Evolutionary conservation across 495 filamentous ascomycete genomes (phyloP).

Genomic region (Lichina pygmaea): DNA sequence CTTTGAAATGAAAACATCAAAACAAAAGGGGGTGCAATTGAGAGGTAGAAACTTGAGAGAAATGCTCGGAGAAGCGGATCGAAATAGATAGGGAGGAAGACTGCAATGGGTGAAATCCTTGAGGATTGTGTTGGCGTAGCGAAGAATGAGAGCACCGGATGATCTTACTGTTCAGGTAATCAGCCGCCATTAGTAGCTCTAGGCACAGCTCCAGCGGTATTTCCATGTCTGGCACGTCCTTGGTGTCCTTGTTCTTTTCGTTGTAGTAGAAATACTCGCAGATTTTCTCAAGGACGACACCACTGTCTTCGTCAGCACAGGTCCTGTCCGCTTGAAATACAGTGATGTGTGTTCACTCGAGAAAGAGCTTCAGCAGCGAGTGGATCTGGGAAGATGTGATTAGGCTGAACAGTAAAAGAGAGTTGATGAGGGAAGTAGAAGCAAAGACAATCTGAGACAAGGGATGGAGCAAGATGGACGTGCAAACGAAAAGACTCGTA

Average conservation of each 20-base stretch:
- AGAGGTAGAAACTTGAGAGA: too few species aligned
- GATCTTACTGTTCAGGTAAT: constrained; percentile 33
- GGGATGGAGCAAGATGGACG: background rate
- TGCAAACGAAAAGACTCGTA: constrained; percentile 14
- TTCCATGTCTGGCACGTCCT: constrained; percentile 79
- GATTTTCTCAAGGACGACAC: constrained; percentile 63
- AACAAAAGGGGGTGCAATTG: too few species aligned
- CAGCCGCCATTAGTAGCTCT: constrained; percentile 57
- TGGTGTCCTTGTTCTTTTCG: constrained; percentile 47
- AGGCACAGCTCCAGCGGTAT: constrained; percentile 48
- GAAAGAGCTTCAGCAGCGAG: background rate
- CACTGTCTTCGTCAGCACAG: constrained; percentile 7
- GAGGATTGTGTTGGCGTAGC: background rate
- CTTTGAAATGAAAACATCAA: too few species aligned
- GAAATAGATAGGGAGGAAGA: background rate
- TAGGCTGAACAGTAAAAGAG: background rate
- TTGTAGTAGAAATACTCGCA: constrained; percentile 82
- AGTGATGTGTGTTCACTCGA: background rate
- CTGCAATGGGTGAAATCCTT: background rate
- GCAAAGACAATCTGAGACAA: constrained; percentile 18
- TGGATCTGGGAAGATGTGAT: background rate
- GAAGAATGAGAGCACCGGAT: background rate
- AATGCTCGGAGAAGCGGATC: too few species aligned
- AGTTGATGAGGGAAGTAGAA: constrained; percentile 14
- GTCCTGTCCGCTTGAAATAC: background rate